A percentile compares a stretch with the other conserved stretches of the same genome.
Conservation (phyloP, 805 yeast species). For the Saccharomycopsis javanensis region DNA sequence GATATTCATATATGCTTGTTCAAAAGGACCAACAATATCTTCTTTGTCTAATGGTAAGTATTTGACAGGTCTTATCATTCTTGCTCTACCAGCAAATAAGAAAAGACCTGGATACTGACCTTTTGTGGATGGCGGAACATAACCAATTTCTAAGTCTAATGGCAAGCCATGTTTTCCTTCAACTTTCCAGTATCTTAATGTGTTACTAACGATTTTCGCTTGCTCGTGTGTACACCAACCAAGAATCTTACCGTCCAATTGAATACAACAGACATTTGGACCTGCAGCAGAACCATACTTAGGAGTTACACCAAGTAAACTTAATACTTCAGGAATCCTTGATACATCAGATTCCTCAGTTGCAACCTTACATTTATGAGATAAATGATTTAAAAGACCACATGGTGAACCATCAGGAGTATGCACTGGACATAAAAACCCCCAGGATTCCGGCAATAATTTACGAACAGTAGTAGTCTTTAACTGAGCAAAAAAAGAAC, state of each 20-base stretch:
- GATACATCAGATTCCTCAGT: constrained; percentile 69
- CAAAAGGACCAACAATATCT: constrained; percentile 94
- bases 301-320: constrained; percentile 71
- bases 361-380: constrained; percentile 87
- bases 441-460: constrained; percentile 96
- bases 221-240: constrained; percentile 93
- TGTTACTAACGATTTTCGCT: constrained; percentile 78
- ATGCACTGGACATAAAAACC: constrained; percentile 96
- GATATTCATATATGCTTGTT: constrained; percentile 92
- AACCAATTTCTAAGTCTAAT: constrained; percentile 80
- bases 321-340: constrained; percentile 54
- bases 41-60: constrained; percentile 75
- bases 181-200: constrained; percentile 87
- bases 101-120: constrained; percentile 97
- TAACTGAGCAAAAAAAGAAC: constrained; percentile 96
- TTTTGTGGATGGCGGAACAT: constrained; percentile 88
- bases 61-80: constrained; percentile 94
- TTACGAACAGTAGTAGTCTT: constrained; percentile 97
- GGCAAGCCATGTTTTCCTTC: constrained; percentile 75
- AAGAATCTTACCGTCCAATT: constrained; percentile 81
- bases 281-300: constrained; percentile 79
- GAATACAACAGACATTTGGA: constrained; percentile 81
- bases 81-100: constrained; percentile 82
- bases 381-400: constrained; percentile 92
- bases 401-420: constrained; percentile 99